Conservation (phyloP, 208 protist species). For the Leishmania major region DNA sequence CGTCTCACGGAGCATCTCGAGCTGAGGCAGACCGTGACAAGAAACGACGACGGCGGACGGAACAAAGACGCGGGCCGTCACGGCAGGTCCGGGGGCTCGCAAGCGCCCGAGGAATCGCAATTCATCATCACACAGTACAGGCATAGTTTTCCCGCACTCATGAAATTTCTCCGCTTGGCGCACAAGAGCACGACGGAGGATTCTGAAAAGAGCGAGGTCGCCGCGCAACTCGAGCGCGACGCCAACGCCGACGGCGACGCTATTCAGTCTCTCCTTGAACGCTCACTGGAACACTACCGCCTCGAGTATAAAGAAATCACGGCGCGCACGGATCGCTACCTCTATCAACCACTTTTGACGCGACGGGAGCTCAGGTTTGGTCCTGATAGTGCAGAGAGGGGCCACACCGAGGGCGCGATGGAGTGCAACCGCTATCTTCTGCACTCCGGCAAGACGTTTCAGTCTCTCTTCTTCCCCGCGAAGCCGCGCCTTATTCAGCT, state of each 20-base stretch:
- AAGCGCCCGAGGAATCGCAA: not conserved
- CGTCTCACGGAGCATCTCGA: conserved; percentile 22
- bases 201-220: not conserved
- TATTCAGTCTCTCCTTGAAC: conserved; percentile 24
- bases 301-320: conserved; percentile 49
- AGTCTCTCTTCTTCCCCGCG: conserved; percentile 90
- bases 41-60: conserved; percentile 1
- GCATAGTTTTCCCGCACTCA: conserved; percentile 20
- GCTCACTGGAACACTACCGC: conserved; percentile 18
- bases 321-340: conserved; percentile 47
- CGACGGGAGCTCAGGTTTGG: conserved; percentile 10
- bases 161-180: not conserved
- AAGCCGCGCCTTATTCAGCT: conserved; percentile 79
- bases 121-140: conserved; percentile 28
- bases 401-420: conserved; percentile 26
- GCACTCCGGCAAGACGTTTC: conserved; percentile 84
- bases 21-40: conserved; percentile 29
- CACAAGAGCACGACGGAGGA: not conserved
- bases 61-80: conserved; percentile 1
- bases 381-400: conserved; percentile 10
- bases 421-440: conserved; percentile 75
- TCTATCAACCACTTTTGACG: conserved; percentile 61
- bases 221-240: conserved; percentile 16
- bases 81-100: not conserved
- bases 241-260: conserved; percentile 16